Evolutionary conservation across 495 filamentous ascomycete species (phyloP).

Genomic region (Tuber magnatum): DNA sequence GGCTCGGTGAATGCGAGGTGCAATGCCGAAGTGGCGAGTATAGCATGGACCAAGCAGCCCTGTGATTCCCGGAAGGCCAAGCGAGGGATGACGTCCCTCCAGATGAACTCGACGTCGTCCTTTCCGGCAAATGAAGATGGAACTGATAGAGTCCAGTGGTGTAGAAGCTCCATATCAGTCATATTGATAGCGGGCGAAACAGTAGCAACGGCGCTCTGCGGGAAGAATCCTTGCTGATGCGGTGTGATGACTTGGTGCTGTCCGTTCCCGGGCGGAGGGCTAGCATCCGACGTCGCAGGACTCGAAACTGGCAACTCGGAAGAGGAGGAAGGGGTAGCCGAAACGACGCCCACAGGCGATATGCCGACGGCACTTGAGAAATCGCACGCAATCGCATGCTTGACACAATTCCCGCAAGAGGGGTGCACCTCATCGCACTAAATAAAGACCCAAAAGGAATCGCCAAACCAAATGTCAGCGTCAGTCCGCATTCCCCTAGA

Average conservation of each 20-base stretch:
- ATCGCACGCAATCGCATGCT: conserved; percentile 58
- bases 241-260: background rate
- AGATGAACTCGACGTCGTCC: conserved; percentile 23
- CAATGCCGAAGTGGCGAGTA: conserved; percentile 43
- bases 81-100: conserved; percentile 41
- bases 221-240: conserved; percentile 12
- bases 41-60: conserved; percentile 43
- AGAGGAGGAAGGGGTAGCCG: conserved; percentile 1
- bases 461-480: conserved; percentile 5
- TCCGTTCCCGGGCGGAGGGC: background rate
- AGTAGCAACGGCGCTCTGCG: background rate
- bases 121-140: conserved; percentile 22
- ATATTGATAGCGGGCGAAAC: conserved; percentile 9
- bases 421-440: conserved; percentile 61
- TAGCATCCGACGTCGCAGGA: background rate
- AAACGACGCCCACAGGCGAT: background rate
- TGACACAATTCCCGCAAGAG: conserved; percentile 55
- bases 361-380: conserved; percentile 40
- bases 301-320: background rate
- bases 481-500: background rate
- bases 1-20: conserved; percentile 40
- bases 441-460: conserved; percentile 3
- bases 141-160: conserved; percentile 31
- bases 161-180: conserved; percentile 37
- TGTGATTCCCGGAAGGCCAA: conserved; percentile 40